Percentiles rank a stretch among this genome's conserved stretches.
Conservation (phyloP, 495 filamentous ascomycete genomes). For the Immersiella caudata region DNA sequence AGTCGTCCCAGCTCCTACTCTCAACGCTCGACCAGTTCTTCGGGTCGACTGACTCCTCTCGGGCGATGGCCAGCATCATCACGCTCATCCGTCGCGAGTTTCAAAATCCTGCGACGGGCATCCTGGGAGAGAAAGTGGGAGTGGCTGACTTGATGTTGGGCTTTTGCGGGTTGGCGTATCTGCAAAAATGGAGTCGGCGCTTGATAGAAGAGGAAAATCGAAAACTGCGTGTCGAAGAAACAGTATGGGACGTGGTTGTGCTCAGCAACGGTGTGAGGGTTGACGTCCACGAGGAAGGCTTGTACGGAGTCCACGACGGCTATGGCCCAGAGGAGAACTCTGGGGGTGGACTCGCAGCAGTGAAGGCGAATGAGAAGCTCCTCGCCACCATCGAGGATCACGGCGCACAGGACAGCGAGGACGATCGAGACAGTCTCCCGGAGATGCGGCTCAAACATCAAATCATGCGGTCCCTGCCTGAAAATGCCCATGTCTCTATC, state of each 20-base stretch:
- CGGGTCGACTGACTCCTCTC: slow-evolving; percentile 75
- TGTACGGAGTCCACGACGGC: slow-evolving; percentile 37
- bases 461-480: slow-evolving; percentile 48
- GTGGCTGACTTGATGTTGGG: slow-evolving; percentile 68
- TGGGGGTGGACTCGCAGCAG: slow-evolving; percentile 13
- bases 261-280: slow-evolving; percentile 63
- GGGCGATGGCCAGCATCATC: slow-evolving; percentile 79
- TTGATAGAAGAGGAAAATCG: slow-evolving; percentile 59
- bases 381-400: slow-evolving; percentile 55
- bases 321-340: slow-evolving; percentile 24
- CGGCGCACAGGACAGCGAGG: slow-evolving; percentile 36
- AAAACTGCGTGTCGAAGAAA: slow-evolving; percentile 58
- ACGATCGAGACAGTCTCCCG: slow-evolving; percentile 44
- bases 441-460: slow-evolving; percentile 49
- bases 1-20: slow-evolving; percentile 66
- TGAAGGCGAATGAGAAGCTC: slow-evolving; percentile 34
- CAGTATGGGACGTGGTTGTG: slow-evolving; percentile 81
- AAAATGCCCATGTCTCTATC: slow-evolving; percentile 62
- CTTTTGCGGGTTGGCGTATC: slow-evolving; percentile 68
- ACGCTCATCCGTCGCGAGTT: slow-evolving; percentile 74
- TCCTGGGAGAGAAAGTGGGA: slow-evolving; percentile 63
- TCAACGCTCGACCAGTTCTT: slow-evolving; percentile 73
- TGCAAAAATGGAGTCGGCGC: slow-evolving; percentile 68
- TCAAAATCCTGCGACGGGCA: slow-evolving; percentile 60
- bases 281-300: slow-evolving; percentile 56